phyloP scores from a whole-genome alignment of 2,329 filamentous ascomycete genomes.

The Beauveria caledonica region DNA sequence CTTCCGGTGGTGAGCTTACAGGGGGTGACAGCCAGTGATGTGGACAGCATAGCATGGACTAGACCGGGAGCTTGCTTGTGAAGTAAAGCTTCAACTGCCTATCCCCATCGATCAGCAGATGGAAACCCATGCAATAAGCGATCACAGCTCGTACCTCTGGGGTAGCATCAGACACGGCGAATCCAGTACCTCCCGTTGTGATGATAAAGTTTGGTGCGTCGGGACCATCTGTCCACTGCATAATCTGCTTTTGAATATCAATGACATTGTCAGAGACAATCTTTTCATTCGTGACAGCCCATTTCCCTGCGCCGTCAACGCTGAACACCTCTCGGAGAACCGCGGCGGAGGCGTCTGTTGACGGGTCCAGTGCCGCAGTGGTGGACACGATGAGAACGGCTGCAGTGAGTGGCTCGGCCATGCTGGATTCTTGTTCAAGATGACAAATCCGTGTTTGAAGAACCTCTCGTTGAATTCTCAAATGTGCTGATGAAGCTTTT shows the following conservation, averaged over 20 bases:
- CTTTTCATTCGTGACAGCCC: constrained; percentile 58
- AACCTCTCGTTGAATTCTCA: too few relatives aligned
- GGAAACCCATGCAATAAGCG: neutral
- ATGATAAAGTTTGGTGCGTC: constrained; percentile 66
- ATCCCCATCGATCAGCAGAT: neutral
- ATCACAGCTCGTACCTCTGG: constrained; percentile 58
- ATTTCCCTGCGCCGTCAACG: constrained; percentile 58
- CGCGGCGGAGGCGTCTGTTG: constrained; percentile 65
- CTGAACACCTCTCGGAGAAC: constrained; percentile 62
- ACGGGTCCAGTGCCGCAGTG: constrained; percentile 72
- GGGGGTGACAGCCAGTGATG: constrained; percentile 78
- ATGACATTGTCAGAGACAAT: constrained; percentile 73
- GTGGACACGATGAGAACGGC: constrained; percentile 86
- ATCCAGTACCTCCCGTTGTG: constrained; percentile 89
- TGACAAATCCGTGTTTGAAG: neutral
- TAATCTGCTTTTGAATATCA: constrained; percentile 68
- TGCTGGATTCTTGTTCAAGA: neutral
- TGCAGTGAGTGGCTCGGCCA: constrained; percentile 47
- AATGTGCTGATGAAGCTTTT: neutral
- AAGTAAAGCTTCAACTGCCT: constrained; percentile 73
- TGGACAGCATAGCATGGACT: constrained; percentile 88
- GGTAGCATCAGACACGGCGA: constrained; percentile 75
- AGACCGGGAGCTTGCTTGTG: constrained; percentile 83
- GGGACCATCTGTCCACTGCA: constrained; percentile 61
- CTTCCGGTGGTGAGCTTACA: constrained; percentile 53